phyloP scores from a whole-genome alignment of 2,329 filamentous ascomycete genomes.

The Graphium sp. region DNA sequence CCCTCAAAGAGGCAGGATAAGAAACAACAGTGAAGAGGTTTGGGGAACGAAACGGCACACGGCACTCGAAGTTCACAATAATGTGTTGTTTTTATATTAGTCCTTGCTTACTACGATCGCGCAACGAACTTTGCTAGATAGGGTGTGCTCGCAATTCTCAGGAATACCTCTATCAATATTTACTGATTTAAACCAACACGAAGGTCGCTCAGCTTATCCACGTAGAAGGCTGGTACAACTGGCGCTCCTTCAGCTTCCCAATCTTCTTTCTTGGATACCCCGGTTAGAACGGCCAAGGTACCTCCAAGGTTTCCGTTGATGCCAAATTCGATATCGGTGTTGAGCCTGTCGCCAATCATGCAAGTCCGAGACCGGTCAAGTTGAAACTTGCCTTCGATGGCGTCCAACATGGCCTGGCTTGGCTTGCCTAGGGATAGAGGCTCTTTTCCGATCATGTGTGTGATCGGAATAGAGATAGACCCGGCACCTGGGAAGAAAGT shows the following conservation, averaged over 20 bases:
- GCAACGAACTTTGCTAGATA: not conserved
- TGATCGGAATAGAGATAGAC: conserved; percentile 60
- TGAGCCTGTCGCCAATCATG: conserved; percentile 88
- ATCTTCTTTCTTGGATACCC: conserved; percentile 73
- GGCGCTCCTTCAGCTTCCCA: conserved; percentile 53
- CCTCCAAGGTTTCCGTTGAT: conserved; percentile 81
- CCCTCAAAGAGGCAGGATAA: conserved; percentile 25
- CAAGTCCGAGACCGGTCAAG: conserved; percentile 73
- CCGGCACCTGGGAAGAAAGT: conserved; percentile 86
- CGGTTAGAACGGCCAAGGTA: conserved; percentile 79
- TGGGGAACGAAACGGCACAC: not conserved
- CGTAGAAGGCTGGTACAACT: conserved; percentile 66
- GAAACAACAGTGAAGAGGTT: conserved; percentile 17
- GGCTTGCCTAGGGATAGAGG: conserved; percentile 82
- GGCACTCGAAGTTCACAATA: not conserved
- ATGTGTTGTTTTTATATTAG: conserved; percentile 1
- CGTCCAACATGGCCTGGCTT: conserved; percentile 98
- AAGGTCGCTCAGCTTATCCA: conserved; percentile 72
- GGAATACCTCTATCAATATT: conserved; percentile 6
- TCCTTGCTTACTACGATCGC: conserved; percentile 7
- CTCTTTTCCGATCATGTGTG: conserved; percentile 51
- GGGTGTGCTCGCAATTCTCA: not conserved
- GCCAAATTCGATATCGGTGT: conserved; percentile 94
- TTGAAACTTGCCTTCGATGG: conserved; percentile 87
- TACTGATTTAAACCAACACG: conserved; percentile 8